Evolutionary conservation across 2,329 filamentous ascomycete genomes (phyloP), one percentile per base, ranked within the genome.

Genomic region (Penicillium glabrum): DNA sequence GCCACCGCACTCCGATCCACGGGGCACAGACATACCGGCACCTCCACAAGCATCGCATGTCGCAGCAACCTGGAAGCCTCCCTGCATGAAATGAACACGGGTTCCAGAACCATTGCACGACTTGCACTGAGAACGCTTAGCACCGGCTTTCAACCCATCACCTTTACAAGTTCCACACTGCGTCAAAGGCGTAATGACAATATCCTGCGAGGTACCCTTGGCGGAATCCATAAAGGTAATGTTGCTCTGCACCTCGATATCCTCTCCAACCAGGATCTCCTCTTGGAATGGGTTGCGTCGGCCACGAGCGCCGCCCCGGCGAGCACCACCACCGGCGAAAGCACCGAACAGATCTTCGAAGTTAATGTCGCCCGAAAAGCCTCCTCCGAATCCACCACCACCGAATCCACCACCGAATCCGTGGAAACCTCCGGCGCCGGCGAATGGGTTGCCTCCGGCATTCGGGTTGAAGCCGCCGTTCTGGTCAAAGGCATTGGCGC

Each of bases 171-270:
- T 92, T 63, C 86, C 86, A 71, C 95, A 99, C 59, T 89, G 81
- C 21, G 89, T 86, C 66, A 96, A 78, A 1, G 95, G 93, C 9
- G 89, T 91, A 65, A 97, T 90, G 63, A 83, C 86, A 57, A 99
- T 90, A n/a, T 92, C 89, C 77, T 96, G 96, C 69, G 82, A 87
- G 8, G 89, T 88, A 35, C 95, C 95, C 76, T 96, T 96, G 10
- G 95, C 95, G 7, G 95, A 91, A 71, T 99, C 95, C 86, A 95
- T 90, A 75, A 99, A 99, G 0, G 89, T 92, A 66, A 99, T 93
- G 72, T 86, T 95, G 49, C 91, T 87, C 75, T 96, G 91, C 24
- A 97, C 89, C 74, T 98, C 93, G 68, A 99, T 96, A 72, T 96
- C 92, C 62, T 98, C 92, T 59, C 95, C 95, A n/a, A 96, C 89